A percentile compares a stretch with the other conserved stretches of the same genome.
Evolutionary conservation across 352 stramenopile species (phyloP).

Genomic region (Globisporangium nagaii): DNA sequence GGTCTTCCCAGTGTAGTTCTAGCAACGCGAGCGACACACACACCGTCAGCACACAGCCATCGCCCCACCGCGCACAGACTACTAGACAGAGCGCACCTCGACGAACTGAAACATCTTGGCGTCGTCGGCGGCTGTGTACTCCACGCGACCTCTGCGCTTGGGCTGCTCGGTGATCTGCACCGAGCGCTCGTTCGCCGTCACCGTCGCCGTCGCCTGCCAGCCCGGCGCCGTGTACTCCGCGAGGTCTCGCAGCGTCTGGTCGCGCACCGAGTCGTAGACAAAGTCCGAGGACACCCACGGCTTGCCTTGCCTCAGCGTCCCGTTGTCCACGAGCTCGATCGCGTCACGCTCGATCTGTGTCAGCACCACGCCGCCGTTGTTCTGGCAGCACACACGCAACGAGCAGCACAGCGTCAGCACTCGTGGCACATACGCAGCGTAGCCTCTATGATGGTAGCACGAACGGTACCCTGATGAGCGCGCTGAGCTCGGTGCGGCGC

Average conservation of each 20-base stretch:
- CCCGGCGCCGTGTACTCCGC: conserved; percentile 26
- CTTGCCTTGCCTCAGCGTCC: conserved; percentile 16
- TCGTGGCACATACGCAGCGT: no score
- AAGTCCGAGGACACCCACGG: conserved; percentile 43
- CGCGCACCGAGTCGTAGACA: conserved; percentile 38
- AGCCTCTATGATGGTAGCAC: not conserved
- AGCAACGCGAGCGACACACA: not conserved
- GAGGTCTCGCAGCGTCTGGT: conserved; percentile 22
- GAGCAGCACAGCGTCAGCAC: not conserved
- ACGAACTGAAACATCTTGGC: conserved; percentile 46
- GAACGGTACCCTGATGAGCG: conserved; percentile 7
- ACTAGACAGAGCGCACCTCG: conserved; percentile 10
- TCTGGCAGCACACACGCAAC: not conserved
- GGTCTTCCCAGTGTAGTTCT: not conserved
- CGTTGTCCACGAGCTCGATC: conserved; percentile 38
- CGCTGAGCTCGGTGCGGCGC: not conserved
- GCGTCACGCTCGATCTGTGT: not conserved
- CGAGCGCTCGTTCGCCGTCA: not conserved
- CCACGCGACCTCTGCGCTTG: not conserved
- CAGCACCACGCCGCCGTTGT: conserved; percentile 31
- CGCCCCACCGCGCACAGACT: no score
- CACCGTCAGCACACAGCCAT: not conserved
- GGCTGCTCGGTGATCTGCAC: conserved; percentile 2
- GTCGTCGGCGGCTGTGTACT: conserved; percentile 39
- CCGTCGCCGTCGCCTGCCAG: not conserved